phyloP scores from a whole-genome alignment of 176 grass and related monocot genomes.

The Aegilops sharonensis region DNA sequence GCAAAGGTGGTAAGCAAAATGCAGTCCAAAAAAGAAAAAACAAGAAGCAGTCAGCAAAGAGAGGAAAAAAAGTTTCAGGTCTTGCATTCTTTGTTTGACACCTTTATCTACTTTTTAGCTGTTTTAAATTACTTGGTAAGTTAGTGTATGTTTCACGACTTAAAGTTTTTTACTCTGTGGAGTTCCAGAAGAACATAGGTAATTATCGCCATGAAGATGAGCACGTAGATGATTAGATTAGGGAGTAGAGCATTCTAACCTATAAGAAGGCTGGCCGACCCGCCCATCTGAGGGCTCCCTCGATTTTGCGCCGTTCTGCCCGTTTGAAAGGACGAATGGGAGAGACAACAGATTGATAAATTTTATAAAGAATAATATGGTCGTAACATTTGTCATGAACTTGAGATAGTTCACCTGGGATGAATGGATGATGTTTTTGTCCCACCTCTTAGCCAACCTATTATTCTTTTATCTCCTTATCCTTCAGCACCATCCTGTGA shows the following conservation, averaged over 20 bases:
- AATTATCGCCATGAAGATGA: neutral
- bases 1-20: constrained; percentile 35
- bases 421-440: neutral
- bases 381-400: neutral
- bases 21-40: constrained; percentile 32
- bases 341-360: neutral
- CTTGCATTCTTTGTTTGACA: constrained; percentile 25
- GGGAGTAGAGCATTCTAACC: neutral
- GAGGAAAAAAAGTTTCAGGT: constrained; percentile 51
- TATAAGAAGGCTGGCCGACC: no score
- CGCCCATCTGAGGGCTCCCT: no score
- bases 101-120: constrained; percentile 1
- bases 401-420: neutral
- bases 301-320: no score
- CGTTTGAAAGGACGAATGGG: neutral
- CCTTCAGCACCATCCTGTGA: constrained; percentile 4
- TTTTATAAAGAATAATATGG: no score
- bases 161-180: neutral
- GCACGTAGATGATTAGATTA: neutral
- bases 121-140: neutral
- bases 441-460: constrained; percentile 7
- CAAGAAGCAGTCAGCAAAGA: constrained; percentile 38
- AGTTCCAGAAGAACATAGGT: neutral
- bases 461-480: constrained; percentile 5
- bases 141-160: neutral